These are phyloP conservation scores for Neopestalotiopsis sp. DNA, from an alignment of 2,329 filamentous ascomycete species.

Conservation along the genomic window DNA sequence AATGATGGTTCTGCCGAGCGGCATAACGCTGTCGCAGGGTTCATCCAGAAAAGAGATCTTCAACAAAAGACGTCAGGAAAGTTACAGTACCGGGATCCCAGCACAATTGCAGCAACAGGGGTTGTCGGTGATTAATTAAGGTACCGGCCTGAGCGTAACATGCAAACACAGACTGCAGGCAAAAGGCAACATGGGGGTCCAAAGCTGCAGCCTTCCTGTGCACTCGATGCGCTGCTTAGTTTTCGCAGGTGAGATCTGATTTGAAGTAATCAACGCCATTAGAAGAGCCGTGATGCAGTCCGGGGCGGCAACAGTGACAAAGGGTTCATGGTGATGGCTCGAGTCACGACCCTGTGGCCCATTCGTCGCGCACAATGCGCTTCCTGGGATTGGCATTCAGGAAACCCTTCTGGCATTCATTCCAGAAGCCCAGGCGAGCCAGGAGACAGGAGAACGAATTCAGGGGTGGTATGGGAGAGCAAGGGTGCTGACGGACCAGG, in stretches of 20 bases:
- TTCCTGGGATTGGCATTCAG: not conserved
- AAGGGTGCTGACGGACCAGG: not conserved
- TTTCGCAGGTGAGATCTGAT: not conserved
- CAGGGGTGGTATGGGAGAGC: constrained; percentile 11
- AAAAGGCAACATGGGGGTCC: not conserved
- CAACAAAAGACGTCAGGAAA: not conserved
- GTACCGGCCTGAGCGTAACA: constrained; percentile 9
- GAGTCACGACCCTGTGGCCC: not conserved
- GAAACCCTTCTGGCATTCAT: not conserved
- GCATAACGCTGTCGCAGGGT: not conserved
- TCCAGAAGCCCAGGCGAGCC: not conserved
- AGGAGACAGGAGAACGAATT: not conserved
- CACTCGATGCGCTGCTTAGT: not conserved
- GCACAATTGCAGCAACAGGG: constrained; percentile 8
- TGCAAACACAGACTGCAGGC: not conserved
- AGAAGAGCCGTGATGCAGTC: not conserved
- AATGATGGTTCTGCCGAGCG: not conserved
- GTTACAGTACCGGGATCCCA: not conserved
- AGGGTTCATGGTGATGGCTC: not conserved
- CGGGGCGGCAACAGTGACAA: not conserved
- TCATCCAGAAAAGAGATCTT: not conserved
- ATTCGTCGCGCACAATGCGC: not conserved
- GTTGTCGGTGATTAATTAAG: not conserved
- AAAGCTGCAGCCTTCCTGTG: not conserved
- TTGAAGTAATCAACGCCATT: not conserved